A percentile compares a stretch with the other conserved stretches of the same genome.
Evolutionary conservation across 768 basidiomycete genomes (phyloP).

Genomic region (Auriscalpium microsporum): DNA sequence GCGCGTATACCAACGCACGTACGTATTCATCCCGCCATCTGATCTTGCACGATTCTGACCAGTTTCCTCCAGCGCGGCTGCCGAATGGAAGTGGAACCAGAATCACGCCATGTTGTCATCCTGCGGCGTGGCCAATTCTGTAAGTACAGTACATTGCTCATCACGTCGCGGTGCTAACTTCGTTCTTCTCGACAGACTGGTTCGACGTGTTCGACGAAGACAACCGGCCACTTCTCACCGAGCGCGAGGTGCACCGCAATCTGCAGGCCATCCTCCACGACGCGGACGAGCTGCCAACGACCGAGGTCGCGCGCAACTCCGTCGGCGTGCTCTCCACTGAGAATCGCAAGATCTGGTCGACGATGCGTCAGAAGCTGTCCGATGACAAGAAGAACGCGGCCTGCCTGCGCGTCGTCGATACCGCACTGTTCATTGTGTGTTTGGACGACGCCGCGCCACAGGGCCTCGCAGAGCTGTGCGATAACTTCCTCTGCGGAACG

Average conservation of each 20-base stretch:
- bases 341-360: constrained; percentile 88
- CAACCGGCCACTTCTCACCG: constrained; percentile 75
- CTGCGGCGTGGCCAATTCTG: constrained; percentile 90
- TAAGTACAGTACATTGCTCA: constrained; percentile 28
- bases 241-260: constrained; percentile 83
- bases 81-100: constrained; percentile 66
- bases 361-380: constrained; percentile 55
- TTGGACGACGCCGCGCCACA: constrained; percentile 72
- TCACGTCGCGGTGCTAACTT: too few relatives aligned
- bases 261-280: constrained; percentile 85
- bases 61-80: constrained; percentile 57
- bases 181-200: constrained; percentile 54
- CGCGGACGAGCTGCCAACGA: constrained; percentile 71
- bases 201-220: constrained; percentile 87
- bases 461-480: constrained; percentile 71
- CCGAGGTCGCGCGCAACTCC: constrained; percentile 69
- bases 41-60: background rate
- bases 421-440: constrained; percentile 88
- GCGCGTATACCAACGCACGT: constrained; percentile 87
- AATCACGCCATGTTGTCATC: constrained; percentile 79
- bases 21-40: constrained; percentile 11
- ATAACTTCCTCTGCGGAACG: constrained; percentile 90
- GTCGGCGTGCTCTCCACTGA: constrained; percentile 95
- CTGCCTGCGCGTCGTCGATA: constrained; percentile 80
- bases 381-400: constrained; percentile 66